Evolutionary conservation across 2,329 filamentous ascomycete genomes (phyloP).

Genomic region (Epichloe scottii): DNA sequence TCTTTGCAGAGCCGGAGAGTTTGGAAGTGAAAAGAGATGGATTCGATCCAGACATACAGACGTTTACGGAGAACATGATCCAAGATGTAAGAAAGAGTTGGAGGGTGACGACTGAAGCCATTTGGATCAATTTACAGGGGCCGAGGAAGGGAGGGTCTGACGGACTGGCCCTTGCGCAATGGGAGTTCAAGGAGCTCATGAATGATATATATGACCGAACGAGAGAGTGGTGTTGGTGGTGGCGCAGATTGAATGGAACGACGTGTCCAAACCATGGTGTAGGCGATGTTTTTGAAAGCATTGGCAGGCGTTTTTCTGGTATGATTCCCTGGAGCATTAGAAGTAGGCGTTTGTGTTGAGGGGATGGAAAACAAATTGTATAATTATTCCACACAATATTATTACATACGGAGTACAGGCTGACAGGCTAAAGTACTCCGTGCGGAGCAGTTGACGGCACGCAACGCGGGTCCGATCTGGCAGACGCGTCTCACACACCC

Average conservation of each 20-base stretch:
- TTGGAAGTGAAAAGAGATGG: not conserved
- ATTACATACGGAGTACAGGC: too few species aligned
- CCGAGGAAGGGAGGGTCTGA: slow-evolving; percentile 19
- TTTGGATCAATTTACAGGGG: slow-evolving; percentile 27
- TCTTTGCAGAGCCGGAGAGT: slow-evolving; percentile 13
- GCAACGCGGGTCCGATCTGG: too few species aligned
- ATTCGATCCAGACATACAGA: slow-evolving; percentile 20
- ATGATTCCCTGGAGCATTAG: not conserved
- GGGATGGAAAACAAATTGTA: too few species aligned
- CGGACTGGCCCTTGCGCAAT: slow-evolving; percentile 23
- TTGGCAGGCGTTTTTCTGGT: not conserved
- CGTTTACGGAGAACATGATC: slow-evolving; percentile 30
- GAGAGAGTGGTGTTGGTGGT: slow-evolving; percentile 23
- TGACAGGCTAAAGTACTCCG: too few species aligned
- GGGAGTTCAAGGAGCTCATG: slow-evolving; percentile 19
- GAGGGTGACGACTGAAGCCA: slow-evolving; percentile 19
- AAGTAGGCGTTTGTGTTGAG: not conserved
- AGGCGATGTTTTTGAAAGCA: slow-evolving; percentile 4
- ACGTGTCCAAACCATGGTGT: not conserved
- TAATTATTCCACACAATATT: too few species aligned
- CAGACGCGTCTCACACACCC: too few species aligned
- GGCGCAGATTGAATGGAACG: slow-evolving; percentile 9
- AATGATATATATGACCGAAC: slow-evolving; percentile 19
- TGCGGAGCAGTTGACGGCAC: too few species aligned
- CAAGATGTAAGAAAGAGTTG: slow-evolving; percentile 34